Evolutionary conservation across 2,329 filamentous ascomycete genomes (phyloP), one percentile per base, ranked within the genome.

Genomic region (Alternaria arbusti): DNA sequence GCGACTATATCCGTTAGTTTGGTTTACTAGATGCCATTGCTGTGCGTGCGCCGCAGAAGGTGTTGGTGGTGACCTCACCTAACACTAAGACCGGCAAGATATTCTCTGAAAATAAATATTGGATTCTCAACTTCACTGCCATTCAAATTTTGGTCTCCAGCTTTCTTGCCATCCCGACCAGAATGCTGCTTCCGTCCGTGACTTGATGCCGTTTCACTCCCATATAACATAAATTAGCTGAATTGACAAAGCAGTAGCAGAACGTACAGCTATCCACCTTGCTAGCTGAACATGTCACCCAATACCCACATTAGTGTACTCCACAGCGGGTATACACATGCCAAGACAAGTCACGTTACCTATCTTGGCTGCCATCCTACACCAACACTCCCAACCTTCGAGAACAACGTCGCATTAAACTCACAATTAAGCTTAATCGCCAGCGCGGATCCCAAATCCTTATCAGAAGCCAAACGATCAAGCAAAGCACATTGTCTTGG

Each of bases 401-500:
- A 46, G n/a, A 17, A 32, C 32, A n/a, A 61, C 50, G 50, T 62
- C 43, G 30, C 25, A 50, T 45, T 54, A 62, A 26, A 20, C 59
- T 30, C 52, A 55, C 5, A 36, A 54, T 20, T 20, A 65, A 62
- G 63, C 63, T 61, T 12, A 58, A 45, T 23, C 17, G 13, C 32
- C 28, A 32, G n/a, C 13, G 15, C 10, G 28, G 15, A 23, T 23
- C 17, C 8, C 1, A 52, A 28, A 52, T 52, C n/a, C 51, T 58
- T 59, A 46, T 36, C 44, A 52, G 30, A 65, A 32, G 45, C 55
- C 55, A 56, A 55, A 65, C 40, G 5, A n/a, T 32, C 55, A 62
- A 62, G 59, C 59, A 65, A 59, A n/a, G 10, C 15, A 25, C 25
- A 17, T 8, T 45, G 45, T 15, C 63, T 59, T 47, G 63, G 44